These are phyloP conservation scores for Filobasidium floriforme DNA, from an alignment of 768 basidiomycete genomes.

Conservation along the genomic window DNA sequence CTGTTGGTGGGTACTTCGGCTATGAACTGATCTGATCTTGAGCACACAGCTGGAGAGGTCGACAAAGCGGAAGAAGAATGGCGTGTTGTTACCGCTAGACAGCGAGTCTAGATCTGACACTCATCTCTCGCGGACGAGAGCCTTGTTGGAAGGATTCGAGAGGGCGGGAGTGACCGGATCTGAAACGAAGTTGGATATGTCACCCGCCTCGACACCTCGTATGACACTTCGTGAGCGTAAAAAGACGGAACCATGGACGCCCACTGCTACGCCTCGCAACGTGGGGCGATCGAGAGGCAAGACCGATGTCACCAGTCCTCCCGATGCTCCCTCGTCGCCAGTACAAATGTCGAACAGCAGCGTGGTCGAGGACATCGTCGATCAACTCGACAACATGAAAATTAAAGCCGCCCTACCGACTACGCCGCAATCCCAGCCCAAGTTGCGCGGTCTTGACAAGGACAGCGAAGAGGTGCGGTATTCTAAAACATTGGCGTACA, in stretches of 20 bases:
- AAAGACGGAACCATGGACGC: background rate
- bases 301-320: background rate
- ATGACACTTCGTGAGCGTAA: constrained; percentile 16
- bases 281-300: background rate
- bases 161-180: constrained; percentile 2
- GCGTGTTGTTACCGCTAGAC: constrained; percentile 7
- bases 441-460: constrained; percentile 19
- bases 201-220: background rate
- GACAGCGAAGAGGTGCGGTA: constrained; percentile 52
- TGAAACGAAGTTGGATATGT: background rate
- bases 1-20: background rate
- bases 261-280: constrained; percentile 2
- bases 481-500: constrained; percentile 81
- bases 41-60: constrained; percentile 8
- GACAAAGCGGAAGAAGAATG: constrained; percentile 13
- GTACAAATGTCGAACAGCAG: background rate
- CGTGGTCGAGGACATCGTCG: background rate
- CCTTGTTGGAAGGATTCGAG: constrained; percentile 11
- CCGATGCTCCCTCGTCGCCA: background rate
- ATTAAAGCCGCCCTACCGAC: background rate
- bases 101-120: background rate
- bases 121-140: constrained; percentile 5
- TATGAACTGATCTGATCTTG: background rate
- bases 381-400: background rate
- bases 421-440: background rate